A percentile compares a stretch with the other conserved stretches of the same genome.
Conservation (phyloP, 108 stramenopile genomes). For the Poteriospumella lacustris region DNA sequence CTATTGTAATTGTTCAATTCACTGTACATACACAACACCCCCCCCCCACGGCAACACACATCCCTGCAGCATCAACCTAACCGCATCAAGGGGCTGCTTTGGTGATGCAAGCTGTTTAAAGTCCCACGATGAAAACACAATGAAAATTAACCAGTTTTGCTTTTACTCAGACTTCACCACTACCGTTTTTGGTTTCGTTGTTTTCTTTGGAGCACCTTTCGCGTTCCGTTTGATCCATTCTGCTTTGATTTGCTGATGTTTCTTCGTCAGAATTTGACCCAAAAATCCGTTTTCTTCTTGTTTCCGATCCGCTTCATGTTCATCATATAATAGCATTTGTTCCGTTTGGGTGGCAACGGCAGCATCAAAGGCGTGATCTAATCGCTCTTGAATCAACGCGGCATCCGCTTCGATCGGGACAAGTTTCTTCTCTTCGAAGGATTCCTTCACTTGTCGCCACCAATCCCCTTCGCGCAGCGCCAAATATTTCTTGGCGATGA, state of each 20-base stretch:
- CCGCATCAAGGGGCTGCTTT: too few species aligned
- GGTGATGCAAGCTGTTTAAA: too few species aligned
- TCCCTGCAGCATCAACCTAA: too few species aligned
- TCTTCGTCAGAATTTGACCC: conserved; percentile 2
- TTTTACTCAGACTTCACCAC: too few species aligned
- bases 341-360: neutral
- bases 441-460: neutral
- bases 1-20: too few species aligned
- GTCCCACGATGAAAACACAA: too few species aligned
- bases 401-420: conserved; percentile 4
- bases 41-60: too few species aligned
- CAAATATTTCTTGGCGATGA: neutral
- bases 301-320: neutral
- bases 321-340: conserved; percentile 5
- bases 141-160: too few species aligned
- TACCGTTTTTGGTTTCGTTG: too few species aligned
- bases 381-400: neutral
- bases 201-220: too few species aligned
- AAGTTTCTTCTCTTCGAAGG: neutral
- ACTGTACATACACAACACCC: too few species aligned
- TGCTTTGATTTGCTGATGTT: conserved; percentile 6
- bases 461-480: neutral
- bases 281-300: neutral
- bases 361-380: neutral
- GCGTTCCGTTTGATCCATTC: conserved; percentile 6